These are phyloP conservation scores for Furcasterigmium furcatum DNA, from an alignment of 2,329 filamentous ascomycete species.

Conservation along the genomic window DNA sequence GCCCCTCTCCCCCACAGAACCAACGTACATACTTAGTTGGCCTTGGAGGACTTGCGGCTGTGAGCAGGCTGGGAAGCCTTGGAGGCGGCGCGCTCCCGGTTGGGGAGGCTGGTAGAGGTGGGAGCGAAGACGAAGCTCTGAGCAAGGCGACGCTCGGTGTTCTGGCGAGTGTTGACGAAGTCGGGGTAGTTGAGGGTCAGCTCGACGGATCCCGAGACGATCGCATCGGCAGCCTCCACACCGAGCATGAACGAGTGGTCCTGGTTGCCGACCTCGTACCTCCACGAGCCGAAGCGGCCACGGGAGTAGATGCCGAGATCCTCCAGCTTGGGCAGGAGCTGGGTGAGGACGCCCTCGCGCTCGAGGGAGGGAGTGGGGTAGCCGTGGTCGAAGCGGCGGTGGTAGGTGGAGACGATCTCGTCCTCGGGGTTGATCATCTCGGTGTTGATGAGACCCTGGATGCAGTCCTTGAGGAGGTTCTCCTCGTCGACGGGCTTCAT, in stretches of 20 bases:
- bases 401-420: conserved; percentile 97
- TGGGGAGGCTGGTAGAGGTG: conserved; percentile 34
- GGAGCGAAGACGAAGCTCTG: conserved; percentile 38
- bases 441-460: conserved; percentile 96
- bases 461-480: conserved; percentile 84
- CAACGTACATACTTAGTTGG: conserved; percentile 17
- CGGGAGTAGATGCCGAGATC: conserved; percentile 90
- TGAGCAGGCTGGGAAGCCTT: conserved; percentile 25
- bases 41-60: conserved; percentile 28
- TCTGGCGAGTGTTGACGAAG: conserved; percentile 80
- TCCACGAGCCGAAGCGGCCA: conserved; percentile 96
- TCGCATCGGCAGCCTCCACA: conserved; percentile 88
- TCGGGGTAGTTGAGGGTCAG: conserved; percentile 95
- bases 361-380: conserved; percentile 95
- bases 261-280: conserved; percentile 94
- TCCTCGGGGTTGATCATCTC: conserved; percentile 89
- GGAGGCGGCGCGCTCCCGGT: conserved; percentile 27
- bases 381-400: conserved; percentile 96
- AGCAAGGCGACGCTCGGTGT: conserved; percentile 61
- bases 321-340: conserved; percentile 90
- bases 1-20: no score
- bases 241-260: conserved; percentile 98
- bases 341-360: conserved; percentile 88
- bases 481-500: conserved; percentile 91
- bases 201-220: conserved; percentile 85